Evolutionary conservation across 257 asterid genomes (phyloP), one percentile per base, ranked within the genome.

Genomic region (Ocimum tenuiflorum): DNA sequence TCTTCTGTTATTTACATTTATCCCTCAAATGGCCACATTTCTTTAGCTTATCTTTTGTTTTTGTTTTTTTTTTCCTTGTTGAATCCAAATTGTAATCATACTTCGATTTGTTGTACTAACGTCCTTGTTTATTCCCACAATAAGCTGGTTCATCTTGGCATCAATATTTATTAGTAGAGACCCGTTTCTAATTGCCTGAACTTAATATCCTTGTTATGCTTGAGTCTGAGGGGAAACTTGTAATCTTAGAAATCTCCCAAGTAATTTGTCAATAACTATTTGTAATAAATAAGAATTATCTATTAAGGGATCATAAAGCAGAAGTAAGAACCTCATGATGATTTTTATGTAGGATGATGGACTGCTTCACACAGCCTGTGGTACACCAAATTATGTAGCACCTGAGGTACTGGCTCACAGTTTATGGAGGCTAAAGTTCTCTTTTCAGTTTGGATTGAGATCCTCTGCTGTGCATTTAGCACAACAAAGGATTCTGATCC

Each of bases 351-450:
- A 85, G 94, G 89, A 79, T 55, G 96, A 86, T 64, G 91, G 95
- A 58, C 80, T 89, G 66, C 92, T 89, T 77, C 95, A 89, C 69
- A 86, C 95, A 14, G 83, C 95, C 36, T 89, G 95, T 52, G 96
- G 96, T 57, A 89, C 96, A 14, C 96, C 96, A 62, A 89, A 89
- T 69, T 89, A 86, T 79, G 90, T 89, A 31, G 95, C 96, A 29
- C 92, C 96, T 39, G 95, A 89, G 92, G 96, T 89, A 85, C 59
- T 22, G 19, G 41, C 42, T 63, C 49, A 62, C 22, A 42, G 54
- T 77, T 70, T 38, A 45, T 35, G 58, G 49, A 38, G 59, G 60
- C 41, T 11, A 13, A 61, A 65, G 13, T 64, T 60, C 29, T 64
- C 19, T 57, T 52, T 60, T 50, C 74, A 1, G 65, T 50, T 47